phyloP scores from a whole-genome alignment of 495 filamentous ascomycete species.

The Thozetella sp. region DNA sequence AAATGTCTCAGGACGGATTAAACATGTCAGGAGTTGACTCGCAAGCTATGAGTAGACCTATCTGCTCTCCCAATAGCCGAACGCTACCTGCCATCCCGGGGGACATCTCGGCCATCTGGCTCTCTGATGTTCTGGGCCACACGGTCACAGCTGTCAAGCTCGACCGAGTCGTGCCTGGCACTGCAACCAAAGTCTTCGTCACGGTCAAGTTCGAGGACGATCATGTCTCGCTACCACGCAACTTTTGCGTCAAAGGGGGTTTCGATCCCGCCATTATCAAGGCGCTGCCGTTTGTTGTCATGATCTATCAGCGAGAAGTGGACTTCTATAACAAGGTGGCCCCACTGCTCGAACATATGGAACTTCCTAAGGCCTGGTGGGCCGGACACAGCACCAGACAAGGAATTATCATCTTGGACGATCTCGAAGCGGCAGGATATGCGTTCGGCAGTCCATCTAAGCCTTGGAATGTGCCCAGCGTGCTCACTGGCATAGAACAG shows the following conservation, averaged over 20 bases:
- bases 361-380: constrained; percentile 2
- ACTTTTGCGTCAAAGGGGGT: background rate
- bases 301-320: constrained; percentile 5
- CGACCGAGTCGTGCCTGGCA: background rate
- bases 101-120: background rate
- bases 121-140: background rate
- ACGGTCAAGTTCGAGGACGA: background rate
- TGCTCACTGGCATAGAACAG: constrained; percentile 25
- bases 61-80: background rate
- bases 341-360: constrained; percentile 1
- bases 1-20: too few species aligned
- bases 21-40: too few species aligned
- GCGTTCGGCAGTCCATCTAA: constrained; percentile 21
- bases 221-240: background rate
- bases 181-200: constrained; percentile 2
- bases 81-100: background rate
- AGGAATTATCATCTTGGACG: constrained; percentile 7
- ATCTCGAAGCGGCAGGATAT: background rate
- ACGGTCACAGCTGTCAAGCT: background rate
- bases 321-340: constrained; percentile 4
- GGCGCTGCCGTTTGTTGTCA: background rate
- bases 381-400: background rate
- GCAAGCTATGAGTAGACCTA: too few species aligned
- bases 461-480: constrained; percentile 17
- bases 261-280: background rate